Base-by-base conservation (phyloP, 2,329 filamentous ascomycete genomes). In the Fusarium aywerte region DNA sequence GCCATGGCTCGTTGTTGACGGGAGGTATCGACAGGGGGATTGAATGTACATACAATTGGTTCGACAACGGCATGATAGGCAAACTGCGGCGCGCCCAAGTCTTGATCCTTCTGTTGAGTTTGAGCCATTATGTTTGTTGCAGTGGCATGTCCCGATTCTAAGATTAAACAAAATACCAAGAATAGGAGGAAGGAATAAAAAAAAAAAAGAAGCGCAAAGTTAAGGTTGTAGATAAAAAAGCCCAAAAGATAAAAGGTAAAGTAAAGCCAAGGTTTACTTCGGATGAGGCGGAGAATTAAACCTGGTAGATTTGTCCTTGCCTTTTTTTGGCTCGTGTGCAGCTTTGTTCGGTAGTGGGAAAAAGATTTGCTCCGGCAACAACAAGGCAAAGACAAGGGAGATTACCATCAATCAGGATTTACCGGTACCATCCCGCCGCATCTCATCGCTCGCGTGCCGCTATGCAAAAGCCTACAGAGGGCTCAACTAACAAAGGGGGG, bases 31-130 rank as follows among this genome's bases (percentile, higher is more conserved):
- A 45, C 33, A 31, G 29, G 4, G 40, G 23, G 10, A 15, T 25
- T 7, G 20, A 38, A 42, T 49, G n/a, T 38, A 65, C 73, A 33
- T 68, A 75, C 73, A 42, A 75, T 67, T n/a, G 73, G 73, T 50
- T 75, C 73, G 13, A 73, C 52, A 16, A 69, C 62, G 8, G 70
- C 67, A 40, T 75, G 73, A 18, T 57, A 58, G 18, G 65, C 70
- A 56, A 75, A 75, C 68, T 75, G 73, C n/a, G 73, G 73, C 62
- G 66, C 35, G 20, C 73, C 73, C 63, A 73, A 35, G 35, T 73
- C 71, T 31, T 53, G 47, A 39, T 74, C 53, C 18, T 64, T 16
- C 32, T 63, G 25, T 58, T 32, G 39, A 42, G 60, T 63, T 58
- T 45, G 21, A 58, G 51, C 44, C 60, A 63, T 63, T 20, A 43